Base-by-base conservation (phyloP, 2,329 filamentous ascomycete species). In the Phialocephala subalpina region DNA sequence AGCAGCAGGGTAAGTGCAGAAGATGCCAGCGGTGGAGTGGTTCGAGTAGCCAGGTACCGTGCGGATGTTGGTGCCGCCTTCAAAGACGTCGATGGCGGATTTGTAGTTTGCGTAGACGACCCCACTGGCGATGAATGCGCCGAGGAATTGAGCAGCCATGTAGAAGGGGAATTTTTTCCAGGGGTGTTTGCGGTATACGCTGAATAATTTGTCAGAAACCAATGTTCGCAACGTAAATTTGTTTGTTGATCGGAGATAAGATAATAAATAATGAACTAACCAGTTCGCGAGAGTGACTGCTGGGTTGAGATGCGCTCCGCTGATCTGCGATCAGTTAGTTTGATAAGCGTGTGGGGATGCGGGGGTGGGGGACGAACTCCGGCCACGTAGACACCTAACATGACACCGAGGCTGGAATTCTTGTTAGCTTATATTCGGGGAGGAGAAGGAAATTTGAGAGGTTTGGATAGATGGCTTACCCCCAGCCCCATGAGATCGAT, bases 241-340 rank as follows among this genome's bases (percentile, higher is more conserved):
- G n/a, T n/a, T n/a, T n/a, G n/a, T n/a, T n/a, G n/a, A n/a, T 36
- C 25, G 12, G n/a, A 35, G 29, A n/a, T 42, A 11, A 25, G 58
- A n/a, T 12, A 18, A 18, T 12, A 20, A n/a, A 12, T 11, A n/a
- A 53, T 38, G 25, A 9, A 60, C 65, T 63, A 53, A 73, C 74
- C 90, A 92, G 76, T 89, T 91, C 64, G 87, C 83, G 27, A 93
- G 83, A 1, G 90, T 92, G 9, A 93, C 87, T 14, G 89, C 90
- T 0, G 91, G 89, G 73, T 90, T 91, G 70, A 93, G 81, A 72
- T 92, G 90, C 1, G 86, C 88, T 16, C 90, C 90, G 35, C 65
- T 68, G 58, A 68, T 53, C 70, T 72, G 35, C 33, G 18, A 9
- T 40, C 14, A 57, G 58, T 71, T 65, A 68, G 64, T n/a, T 11